These are phyloP conservation scores for Bocquillonia castaneifolia DNA, from an alignment of 441 rosid genomes.

Conservation along the genomic window DNA sequence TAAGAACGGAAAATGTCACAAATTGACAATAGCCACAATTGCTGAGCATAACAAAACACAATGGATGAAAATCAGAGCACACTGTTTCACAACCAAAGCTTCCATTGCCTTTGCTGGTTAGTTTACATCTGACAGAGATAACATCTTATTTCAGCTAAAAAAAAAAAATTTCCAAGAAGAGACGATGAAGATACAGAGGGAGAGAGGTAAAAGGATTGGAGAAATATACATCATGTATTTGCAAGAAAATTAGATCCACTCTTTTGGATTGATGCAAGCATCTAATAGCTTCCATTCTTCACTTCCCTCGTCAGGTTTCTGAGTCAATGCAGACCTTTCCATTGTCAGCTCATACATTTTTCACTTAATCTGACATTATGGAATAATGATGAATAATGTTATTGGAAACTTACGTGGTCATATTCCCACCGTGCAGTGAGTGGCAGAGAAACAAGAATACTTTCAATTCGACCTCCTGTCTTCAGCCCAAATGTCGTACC, in stretches of 20 bases:
- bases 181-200: not conserved
- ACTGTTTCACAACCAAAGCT: not conserved
- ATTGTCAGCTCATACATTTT: conserved; percentile 9
- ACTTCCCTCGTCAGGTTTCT: conserved; percentile 93
- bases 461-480: conserved; percentile 94
- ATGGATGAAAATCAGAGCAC: too few species aligned
- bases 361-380: not conserved
- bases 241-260: conserved; percentile 52
- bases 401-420: conserved; percentile 63
- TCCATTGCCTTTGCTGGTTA: not conserved
- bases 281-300: conserved; percentile 97
- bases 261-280: conserved; percentile 95
- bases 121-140: conserved; percentile 7
- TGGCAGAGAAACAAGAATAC: conserved; percentile 93
- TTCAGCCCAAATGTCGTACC: conserved; percentile 97
- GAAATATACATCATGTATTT: not conserved
- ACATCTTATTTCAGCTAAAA: conserved; percentile 14
- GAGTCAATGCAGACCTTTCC: conserved; percentile 17
- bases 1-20: too few species aligned
- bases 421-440: conserved; percentile 94
- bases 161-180: not conserved
- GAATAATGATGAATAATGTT: not conserved
- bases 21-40: too few species aligned
- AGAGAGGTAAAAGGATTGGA: not conserved
- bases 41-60: too few species aligned